Base-by-base conservation (phyloP, 805 yeast species). In the Trichomonascus vanleenenianus region DNA sequence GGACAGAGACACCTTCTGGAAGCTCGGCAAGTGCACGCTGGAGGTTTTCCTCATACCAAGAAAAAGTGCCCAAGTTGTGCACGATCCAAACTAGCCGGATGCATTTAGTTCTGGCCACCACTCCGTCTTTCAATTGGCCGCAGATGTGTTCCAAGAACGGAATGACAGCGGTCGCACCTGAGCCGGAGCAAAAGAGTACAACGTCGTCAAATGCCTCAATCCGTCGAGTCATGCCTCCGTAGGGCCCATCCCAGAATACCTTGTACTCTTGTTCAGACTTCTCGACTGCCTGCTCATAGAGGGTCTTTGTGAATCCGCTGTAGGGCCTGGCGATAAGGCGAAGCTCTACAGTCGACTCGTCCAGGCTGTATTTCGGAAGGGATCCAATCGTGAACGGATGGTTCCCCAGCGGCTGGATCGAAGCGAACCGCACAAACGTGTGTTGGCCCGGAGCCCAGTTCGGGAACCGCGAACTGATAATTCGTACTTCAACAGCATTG, bases 221-320 rank as follows among this genome's bases (percentile, higher is more conserved):
- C 3, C 72, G 67, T 44, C 73, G 74, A 36, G 61, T 60, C 16
- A 58, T 55, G 2, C 69, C 74, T 0, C 78, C 77, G 48, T 62
- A 68, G 0, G 79, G 79, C 0, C 79, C 79, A 30, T 62, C 62
- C 35, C 73, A 59, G 3, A 60, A 43, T 0, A 69, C 73, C 33
- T 67, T 69, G 20, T 33, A 15, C 14, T 43, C 39, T 20, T 30
- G 10, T 7, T 41, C 44, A 5, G 8, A n/a, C 40, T 42, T 50
- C 22, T 30, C 20, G 15, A 33, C 34, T 2, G 54, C 52, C 19
- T 40, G 43, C n/a, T 43, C 47, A 20, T 38, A 41, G 8, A 52
- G 30, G 8, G 37, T 39, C 27, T 46, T 43, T 2, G 56, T 52
- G 35, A 48, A 37, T 5, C 56, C 56, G 25, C 19, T 30, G 15